Percentiles rank a stretch among this genome's conserved stretches.
These are phyloP conservation scores for Phytophthora constricta DNA, from an alignment of 352 stramenopile species.

Conservation along the genomic window DNA sequence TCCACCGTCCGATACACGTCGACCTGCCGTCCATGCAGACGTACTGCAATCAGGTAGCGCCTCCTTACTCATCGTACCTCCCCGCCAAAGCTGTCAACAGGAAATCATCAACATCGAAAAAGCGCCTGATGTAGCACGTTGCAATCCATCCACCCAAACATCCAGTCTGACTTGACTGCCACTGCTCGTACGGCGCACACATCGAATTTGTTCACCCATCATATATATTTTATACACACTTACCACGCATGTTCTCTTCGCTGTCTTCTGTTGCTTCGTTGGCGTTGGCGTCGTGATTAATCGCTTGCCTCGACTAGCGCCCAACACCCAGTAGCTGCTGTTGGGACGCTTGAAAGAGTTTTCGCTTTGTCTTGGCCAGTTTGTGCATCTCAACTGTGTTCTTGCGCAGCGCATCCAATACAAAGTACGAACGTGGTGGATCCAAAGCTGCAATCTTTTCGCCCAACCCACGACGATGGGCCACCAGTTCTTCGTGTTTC, in stretches of 20 bases:
- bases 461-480: conserved; percentile 54
- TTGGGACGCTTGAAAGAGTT: conserved; percentile 67
- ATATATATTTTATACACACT: conserved; percentile 45
- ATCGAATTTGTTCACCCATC: conserved; percentile 3
- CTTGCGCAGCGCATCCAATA: conserved; percentile 70
- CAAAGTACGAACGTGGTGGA: conserved; percentile 66
- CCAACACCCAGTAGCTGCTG: conserved; percentile 60
- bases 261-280: background rate
- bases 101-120: conserved; percentile 17
- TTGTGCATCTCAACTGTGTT: conserved; percentile 80
- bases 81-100: conserved; percentile 20
- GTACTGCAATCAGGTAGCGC: conserved; percentile 65
- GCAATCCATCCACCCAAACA: too few species aligned
- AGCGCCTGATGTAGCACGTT: conserved; percentile 20
- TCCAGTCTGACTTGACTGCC: too few species aligned
- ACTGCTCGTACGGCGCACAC: too few species aligned
- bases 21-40: conserved; percentile 78
- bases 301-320: conserved; percentile 12
- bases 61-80: conserved; percentile 69
- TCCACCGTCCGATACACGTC: conserved; percentile 33
- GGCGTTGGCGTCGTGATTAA: background rate
- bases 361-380: conserved; percentile 69
- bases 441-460: conserved; percentile 69
- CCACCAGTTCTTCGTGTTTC: conserved; percentile 60
- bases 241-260: conserved; percentile 19